A percentile compares a stretch with the other conserved stretches of the same genome.
These are phyloP conservation scores for Pelargonium cotyledonis DNA, from an alignment of 441 rosid species.

Conservation along the genomic window DNA sequence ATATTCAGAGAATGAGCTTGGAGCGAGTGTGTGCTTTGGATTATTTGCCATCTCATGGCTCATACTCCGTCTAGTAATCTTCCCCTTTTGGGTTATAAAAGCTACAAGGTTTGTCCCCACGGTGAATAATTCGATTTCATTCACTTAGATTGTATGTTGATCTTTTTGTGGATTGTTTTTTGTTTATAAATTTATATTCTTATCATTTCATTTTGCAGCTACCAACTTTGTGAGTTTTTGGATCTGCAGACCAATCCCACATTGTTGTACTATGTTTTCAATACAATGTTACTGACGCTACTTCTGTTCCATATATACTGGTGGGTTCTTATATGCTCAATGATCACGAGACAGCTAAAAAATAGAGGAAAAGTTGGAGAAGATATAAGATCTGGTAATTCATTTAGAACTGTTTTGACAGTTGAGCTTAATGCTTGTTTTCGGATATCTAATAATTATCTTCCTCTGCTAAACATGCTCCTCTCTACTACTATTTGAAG, in stretches of 20 bases:
- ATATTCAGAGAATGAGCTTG: constrained; percentile 72
- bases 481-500: too few species aligned
- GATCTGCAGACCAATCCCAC: constrained; percentile 37
- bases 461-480: too few species aligned
- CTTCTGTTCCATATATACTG: constrained; percentile 90
- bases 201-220: constrained; percentile 33
- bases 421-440: too few species aligned
- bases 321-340: constrained; percentile 85
- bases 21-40: constrained; percentile 83
- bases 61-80: constrained; percentile 66
- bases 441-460: too few species aligned
- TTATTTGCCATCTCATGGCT: constrained; percentile 90
- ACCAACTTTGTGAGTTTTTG: constrained; percentile 38
- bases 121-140: constrained; percentile 20
- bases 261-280: constrained; percentile 43
- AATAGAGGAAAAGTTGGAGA: constrained; percentile 73
- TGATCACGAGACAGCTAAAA: constrained; percentile 72
- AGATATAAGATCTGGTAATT: constrained; percentile 91
- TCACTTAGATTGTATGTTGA: neutral
- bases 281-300: constrained; percentile 77
- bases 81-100: constrained; percentile 82
- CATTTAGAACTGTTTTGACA: neutral
- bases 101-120: constrained; percentile 52
- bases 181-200: neutral
- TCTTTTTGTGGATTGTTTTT: constrained; percentile 14